Evolutionary conservation across 352 stramenopile genomes (phyloP), one percentile per base, ranked within the genome.

Genomic region (Phytophthora tubulina): DNA sequence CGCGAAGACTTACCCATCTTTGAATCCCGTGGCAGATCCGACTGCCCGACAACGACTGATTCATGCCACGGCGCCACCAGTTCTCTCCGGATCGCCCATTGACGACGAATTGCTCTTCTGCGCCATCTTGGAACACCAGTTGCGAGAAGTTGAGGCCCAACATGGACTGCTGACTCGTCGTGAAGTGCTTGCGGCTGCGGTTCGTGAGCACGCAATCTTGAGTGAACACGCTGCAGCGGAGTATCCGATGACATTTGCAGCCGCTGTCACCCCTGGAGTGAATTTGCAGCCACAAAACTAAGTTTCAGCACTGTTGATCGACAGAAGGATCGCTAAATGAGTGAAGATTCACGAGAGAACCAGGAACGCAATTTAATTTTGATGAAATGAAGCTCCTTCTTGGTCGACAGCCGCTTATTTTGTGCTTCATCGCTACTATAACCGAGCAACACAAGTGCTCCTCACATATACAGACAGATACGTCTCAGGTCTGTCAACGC

Each of bases 111-210:
- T 72, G 50, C 56, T 72, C 13, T 51, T 72, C 14, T 46, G 49
- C 32, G 56, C 48, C 39, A 72, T 62, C 6, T 50, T 67, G 49
- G 65, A 72, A 35, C 65, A 57, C 2, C 65, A 72, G 27, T 45
- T 68, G 21, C 49, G 65, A 44, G 48, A 67, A n/a, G 27, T 72
- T 32, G 65, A 72, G 10, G 59, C 65, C 32, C 65, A 72, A 60
- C 55, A 31, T 36, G 63, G 63, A 30, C 36, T 60, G 5, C 32
- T 66, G n/a, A 66, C 54, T 4, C 49, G 56, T 36, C 48, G 42
- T 32, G 56, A 72, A 68, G 56, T 72, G 1, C 49, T 68, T 6
- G 65, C 57, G n/a, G 65, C 65, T 6, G 15, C n/a, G 4, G 35
- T 67, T 45, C 65, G 65, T 8, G 65, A 67, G 39, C 38, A 67